phyloP scores from a whole-genome alignment of 108 stramenopile genomes.

The Parmales sp. region DNA sequence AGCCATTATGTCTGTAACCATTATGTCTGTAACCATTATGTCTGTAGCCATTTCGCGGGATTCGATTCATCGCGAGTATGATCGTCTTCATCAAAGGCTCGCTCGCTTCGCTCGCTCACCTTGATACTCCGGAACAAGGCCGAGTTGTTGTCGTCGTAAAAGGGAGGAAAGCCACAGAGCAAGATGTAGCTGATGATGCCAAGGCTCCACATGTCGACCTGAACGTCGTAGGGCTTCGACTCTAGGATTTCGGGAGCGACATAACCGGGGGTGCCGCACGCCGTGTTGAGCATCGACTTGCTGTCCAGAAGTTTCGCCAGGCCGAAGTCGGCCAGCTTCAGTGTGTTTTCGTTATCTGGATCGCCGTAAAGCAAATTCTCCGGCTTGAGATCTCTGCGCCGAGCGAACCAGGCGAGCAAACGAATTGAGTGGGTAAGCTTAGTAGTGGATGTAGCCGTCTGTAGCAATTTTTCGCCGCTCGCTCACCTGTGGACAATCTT shows the following conservation, averaged over 20 bases:
- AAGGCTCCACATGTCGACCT: conserved; percentile 62
- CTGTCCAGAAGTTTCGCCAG: conserved; percentile 40
- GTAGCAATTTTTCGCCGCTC: conserved; percentile 16
- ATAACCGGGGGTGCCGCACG: conserved; percentile 35
- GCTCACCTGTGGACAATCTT: conserved; percentile 56
- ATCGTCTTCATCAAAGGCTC: too few species aligned
- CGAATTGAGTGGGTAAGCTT: too few species aligned
- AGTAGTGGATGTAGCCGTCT: too few species aligned
- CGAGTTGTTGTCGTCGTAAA: conserved; percentile 81
- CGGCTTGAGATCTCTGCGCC: conserved; percentile 39
- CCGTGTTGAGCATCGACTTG: conserved; percentile 24
- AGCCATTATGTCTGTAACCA: too few species aligned
- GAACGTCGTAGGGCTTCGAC: conserved; percentile 30
- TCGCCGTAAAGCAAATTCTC: conserved; percentile 49
- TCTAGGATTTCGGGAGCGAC: conserved; percentile 23
- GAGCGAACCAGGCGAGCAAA: too few species aligned
- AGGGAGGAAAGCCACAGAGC: conserved; percentile 85
- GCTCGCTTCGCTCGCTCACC: too few species aligned
- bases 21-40: too few species aligned
- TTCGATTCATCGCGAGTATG: too few species aligned
- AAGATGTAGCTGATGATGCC: conserved; percentile 75
- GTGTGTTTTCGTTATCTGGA: conserved; percentile 37
- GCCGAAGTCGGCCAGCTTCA: conserved; percentile 87
- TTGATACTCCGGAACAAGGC: conserved; percentile 33
- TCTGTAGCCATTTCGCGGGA: too few species aligned